Base-by-base conservation (phyloP, 2,329 filamentous ascomycete genomes). In the Pseudonectria foliicola region DNA sequence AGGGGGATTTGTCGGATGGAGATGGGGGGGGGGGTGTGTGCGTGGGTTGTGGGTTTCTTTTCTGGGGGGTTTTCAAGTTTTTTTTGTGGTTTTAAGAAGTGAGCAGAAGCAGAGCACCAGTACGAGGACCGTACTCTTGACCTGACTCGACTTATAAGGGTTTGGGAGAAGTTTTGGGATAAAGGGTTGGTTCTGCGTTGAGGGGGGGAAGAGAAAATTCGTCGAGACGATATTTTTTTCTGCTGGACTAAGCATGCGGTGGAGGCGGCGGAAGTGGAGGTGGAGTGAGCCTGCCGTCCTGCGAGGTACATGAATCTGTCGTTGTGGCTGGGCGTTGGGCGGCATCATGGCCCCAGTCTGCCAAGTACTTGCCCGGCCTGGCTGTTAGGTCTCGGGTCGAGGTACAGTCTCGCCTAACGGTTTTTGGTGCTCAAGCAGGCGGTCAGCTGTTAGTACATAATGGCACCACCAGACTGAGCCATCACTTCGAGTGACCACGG, bases 101-200 rank as follows among this genome's bases (percentile, higher is more conserved):
- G 68, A 67, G 66, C 64, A 68, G 73, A 72, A 69, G 71, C 71
- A 77, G 69, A 73, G 67, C 71, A 66, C 59, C 64, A 70, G 70
- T 66, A 72, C 70, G 68, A 69, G 60, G 63, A 67, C 64, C 70
- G 71, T 68, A 72, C 71, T 72, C 68, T 70, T 68, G 68, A 67
- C 67, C 65, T 64, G 58, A 55, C 57, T 64, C 59, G 61, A 62
- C 60, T 62, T 64, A 63, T 59, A 55, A 53, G 60, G 57, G 59
- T 55, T 62, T 60, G 55, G 60, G 57, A 58, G 51, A 50, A 52
- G 54, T 54, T 56, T 64, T 64, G 58, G 57, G 59, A 67, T 68
- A 70, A 67, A 21, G 18, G 61, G 62, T 62, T 69, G 64, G 66
- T 58, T 57, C 60, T 63, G 64, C 63, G 58, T 57, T 55, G 64